A percentile compares a stretch with the other conserved stretches of the same genome.
phyloP scores from a whole-genome alignment of 352 stramenopile species.

The Globisporangium alternatum region DNA sequence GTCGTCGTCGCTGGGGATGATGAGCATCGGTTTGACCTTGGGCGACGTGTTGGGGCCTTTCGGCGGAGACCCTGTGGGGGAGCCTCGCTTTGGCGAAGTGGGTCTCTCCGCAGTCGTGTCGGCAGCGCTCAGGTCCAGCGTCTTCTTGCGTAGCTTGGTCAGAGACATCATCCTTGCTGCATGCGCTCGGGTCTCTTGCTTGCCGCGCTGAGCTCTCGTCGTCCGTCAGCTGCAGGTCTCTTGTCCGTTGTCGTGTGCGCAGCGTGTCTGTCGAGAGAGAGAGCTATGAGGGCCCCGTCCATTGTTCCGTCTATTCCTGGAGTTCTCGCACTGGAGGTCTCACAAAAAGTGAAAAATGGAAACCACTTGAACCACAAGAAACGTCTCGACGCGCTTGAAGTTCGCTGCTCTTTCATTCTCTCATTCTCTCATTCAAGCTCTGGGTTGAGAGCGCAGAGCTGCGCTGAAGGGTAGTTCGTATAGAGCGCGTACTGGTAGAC shows the following conservation, averaged over 20 bases:
- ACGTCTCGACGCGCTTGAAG: neutral
- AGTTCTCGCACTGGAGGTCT: neutral
- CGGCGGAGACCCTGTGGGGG: constrained; percentile 1
- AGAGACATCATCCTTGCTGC: constrained; percentile 10
- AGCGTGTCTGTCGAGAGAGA: neutral
- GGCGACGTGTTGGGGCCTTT: constrained; percentile 16
- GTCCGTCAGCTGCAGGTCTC: neutral
- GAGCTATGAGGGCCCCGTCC: neutral
- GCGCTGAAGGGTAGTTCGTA: constrained; percentile 85
- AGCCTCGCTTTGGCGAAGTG: neutral
- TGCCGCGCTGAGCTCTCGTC: neutral
- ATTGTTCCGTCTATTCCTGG: neutral
- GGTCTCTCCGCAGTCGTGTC: neutral
- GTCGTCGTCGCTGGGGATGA: constrained; percentile 7
- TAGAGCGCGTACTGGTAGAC: constrained; percentile 95
- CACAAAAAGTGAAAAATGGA: neutral
- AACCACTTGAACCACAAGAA: neutral
- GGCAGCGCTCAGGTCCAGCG: neutral
- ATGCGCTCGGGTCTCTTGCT: neutral
- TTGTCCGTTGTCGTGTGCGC: neutral
- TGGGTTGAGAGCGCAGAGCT: constrained; percentile 61
- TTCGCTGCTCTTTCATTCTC: neutral
- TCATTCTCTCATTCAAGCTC: constrained; percentile 47
- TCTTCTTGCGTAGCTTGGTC: constrained; percentile 12
- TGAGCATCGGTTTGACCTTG: constrained; percentile 21